Evolutionary conservation across 2,329 filamentous ascomycete species (phyloP).

Genomic region (Fusarium siculi): DNA sequence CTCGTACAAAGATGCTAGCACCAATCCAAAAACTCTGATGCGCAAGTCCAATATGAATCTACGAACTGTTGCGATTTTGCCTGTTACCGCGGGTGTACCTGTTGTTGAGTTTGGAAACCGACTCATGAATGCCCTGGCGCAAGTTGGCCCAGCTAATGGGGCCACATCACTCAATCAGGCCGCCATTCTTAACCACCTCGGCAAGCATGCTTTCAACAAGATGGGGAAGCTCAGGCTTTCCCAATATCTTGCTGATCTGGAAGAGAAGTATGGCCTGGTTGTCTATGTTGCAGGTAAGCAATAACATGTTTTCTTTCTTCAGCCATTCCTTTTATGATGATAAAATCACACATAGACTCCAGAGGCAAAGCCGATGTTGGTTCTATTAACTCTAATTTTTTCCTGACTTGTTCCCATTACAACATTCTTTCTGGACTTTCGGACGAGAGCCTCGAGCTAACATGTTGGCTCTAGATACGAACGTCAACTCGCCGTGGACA

Average conservation of each 20-base stretch:
- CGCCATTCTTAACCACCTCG: slow-evolving; percentile 92
- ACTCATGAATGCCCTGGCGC: slow-evolving; percentile 85
- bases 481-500: slow-evolving; percentile 97
- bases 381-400: slow-evolving; percentile 74
- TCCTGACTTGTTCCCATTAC: slow-evolving; percentile 59
- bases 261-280: slow-evolving; percentile 96
- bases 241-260: slow-evolving; percentile 94
- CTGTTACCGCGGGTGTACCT: slow-evolving; percentile 89
- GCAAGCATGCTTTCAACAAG: slow-evolving; percentile 93
- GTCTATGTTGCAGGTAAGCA: slow-evolving; percentile 85
- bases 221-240: slow-evolving; percentile 97
- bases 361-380: slow-evolving; percentile 66
- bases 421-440: slow-evolving; percentile 3
- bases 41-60: slow-evolving; percentile 90
- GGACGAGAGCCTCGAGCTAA: slow-evolving; percentile 42
- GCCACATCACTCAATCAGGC: slow-evolving; percentile 94
- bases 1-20: slow-evolving; percentile 70
- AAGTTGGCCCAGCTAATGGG: slow-evolving; percentile 89
- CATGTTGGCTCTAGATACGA: slow-evolving; percentile 74
- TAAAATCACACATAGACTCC: slow-evolving; percentile 53
- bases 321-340: slow-evolving; percentile 59
- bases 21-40: slow-evolving; percentile 62
- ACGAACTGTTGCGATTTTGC: slow-evolving; percentile 90
- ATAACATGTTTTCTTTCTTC: not conserved
- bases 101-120: slow-evolving; percentile 95